Base-by-base conservation (phyloP, 139 green algal genomes). In the Chlorella sorokiniana region DNA sequence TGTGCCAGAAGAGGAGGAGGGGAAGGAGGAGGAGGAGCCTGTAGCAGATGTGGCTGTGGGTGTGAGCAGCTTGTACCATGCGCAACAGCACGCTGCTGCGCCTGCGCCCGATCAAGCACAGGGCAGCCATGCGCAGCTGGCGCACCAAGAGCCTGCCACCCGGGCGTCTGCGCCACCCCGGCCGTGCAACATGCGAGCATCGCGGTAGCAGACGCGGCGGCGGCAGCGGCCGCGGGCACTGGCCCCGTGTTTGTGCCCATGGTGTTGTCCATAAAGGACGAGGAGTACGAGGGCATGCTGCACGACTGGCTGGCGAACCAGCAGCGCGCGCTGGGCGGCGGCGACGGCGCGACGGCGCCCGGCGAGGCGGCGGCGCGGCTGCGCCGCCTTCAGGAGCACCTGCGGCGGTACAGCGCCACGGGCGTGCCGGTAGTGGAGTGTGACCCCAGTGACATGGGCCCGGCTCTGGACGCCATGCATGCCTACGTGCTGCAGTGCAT, bases 401-500 rank as follows among this genome's bases (percentile, higher is more conserved):
- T 95, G 42, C 84, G 83, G 69, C 62, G 63, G 29, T 95, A 91
- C 38, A 84, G 86, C 63, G 45, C 62, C 8, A 72, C 86, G 18
- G 87, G 88, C 18, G 84, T 95, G 76, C 92, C 91, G 3, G 89
- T 95, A 14, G 80, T 95, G 10, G 33, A 77, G 23, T 79, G 91
- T 8, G 74, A 64, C 42, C 86, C 91, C 61, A 88, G 85, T 11
- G 81, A 80, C 41, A 91, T 94, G 52, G 62, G 51, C 0, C 82
- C 87, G 29, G 86, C 88, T 1, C 56, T 96, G 44, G 92, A 96
- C 70, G 56, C 77, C 44, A 79, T 95, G 85, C 92, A 95, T 51
- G 89, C 94, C 71, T 94, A 95, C 76, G 82, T 93, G 33, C 83
- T 96, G 40, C 78, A 90, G 63, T 94, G 88, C 72, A 94, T 96